Percentiles rank a stretch among this genome's conserved stretches.
Conservation (phyloP, 2,329 filamentous ascomycete species). For the Exophiala viscosa region DNA sequence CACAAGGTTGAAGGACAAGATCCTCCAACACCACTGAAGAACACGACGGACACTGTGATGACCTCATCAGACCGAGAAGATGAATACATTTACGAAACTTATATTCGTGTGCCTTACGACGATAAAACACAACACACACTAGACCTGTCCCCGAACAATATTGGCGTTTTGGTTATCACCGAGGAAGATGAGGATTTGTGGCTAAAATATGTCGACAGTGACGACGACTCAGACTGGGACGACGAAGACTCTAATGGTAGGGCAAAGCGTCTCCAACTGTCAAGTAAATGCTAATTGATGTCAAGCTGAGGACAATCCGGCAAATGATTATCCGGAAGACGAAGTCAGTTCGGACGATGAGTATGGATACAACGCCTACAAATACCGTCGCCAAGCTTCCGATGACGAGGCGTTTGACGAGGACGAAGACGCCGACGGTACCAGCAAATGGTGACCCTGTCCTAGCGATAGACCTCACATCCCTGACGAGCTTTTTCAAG, state of each 20-base stretch:
- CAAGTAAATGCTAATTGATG: conserved; percentile 5
- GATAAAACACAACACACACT: conserved; percentile 31
- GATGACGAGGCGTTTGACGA: conserved; percentile 46
- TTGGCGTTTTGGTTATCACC: conserved; percentile 49
- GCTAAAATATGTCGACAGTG: conserved; percentile 54
- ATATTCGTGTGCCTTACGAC: conserved; percentile 47
- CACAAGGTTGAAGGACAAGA: conserved; percentile 3
- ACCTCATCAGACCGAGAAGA: conserved; percentile 45
- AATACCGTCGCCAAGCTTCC: conserved; percentile 36
- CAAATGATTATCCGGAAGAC: conserved; percentile 51
- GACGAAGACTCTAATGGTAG: conserved; percentile 60
- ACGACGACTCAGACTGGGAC: conserved; percentile 53
- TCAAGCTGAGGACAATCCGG: conserved; percentile 48
- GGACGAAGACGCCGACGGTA: conserved; percentile 27
- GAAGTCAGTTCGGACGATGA: conserved; percentile 48
- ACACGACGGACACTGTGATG: conserved; percentile 31
- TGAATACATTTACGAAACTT: conserved; percentile 61
- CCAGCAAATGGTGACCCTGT: background rate
- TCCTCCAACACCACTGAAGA: background rate
- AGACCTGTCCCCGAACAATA: conserved; percentile 7
- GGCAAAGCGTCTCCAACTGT: conserved; percentile 5
- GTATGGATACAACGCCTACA: conserved; percentile 41
- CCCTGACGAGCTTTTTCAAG: background rate
- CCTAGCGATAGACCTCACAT: background rate
- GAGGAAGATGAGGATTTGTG: conserved; percentile 54